Evolutionary conservation across 495 filamentous ascomycete genomes (phyloP).

Genomic region (Rhypophila decipiens): DNA sequence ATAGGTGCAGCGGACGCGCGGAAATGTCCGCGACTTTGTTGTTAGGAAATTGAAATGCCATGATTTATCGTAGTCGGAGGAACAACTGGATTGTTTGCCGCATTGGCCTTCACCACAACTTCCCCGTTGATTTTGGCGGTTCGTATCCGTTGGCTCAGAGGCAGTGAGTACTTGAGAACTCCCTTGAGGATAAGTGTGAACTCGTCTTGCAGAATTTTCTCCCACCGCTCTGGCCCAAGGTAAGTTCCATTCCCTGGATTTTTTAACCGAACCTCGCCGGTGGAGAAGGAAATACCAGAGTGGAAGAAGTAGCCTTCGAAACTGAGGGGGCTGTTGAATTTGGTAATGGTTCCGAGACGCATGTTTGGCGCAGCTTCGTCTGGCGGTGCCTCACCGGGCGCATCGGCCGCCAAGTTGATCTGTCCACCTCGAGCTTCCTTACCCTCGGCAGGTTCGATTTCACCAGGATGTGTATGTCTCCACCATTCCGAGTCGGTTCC

Average conservation of each 20-base stretch:
- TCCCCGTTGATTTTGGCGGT: conserved; percentile 46
- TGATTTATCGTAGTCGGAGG: conserved; percentile 29
- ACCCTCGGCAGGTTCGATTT: conserved; percentile 25
- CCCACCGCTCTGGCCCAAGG: conserved; percentile 85
- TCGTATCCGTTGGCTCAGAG: conserved; percentile 64
- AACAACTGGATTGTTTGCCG: conserved; percentile 37
- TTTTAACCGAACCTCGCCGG: conserved; percentile 72
- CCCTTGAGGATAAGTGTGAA: conserved; percentile 90
- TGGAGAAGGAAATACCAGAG: conserved; percentile 54
- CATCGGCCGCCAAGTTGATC: conserved; percentile 29
- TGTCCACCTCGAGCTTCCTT: conserved; percentile 4
- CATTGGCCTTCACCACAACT: conserved; percentile 43
- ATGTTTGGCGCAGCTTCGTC: conserved; percentile 67
- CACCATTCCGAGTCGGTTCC: conserved; percentile 68
- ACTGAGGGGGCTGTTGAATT: conserved; percentile 77
- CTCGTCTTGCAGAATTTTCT: conserved; percentile 78
- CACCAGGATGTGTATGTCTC: conserved; percentile 49
- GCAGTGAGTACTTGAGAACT: conserved; percentile 81
- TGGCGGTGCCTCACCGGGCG: conserved; percentile 61
- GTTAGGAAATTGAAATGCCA: conserved; percentile 4
- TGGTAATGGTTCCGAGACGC: conserved; percentile 79
- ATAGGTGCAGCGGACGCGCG: neutral
- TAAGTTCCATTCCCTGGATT: conserved; percentile 86
- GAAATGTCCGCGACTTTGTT: neutral
- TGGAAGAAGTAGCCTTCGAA: conserved; percentile 87